phyloP scores from a whole-genome alignment of 345 rosid species.

The Linum lewisii region DNA sequence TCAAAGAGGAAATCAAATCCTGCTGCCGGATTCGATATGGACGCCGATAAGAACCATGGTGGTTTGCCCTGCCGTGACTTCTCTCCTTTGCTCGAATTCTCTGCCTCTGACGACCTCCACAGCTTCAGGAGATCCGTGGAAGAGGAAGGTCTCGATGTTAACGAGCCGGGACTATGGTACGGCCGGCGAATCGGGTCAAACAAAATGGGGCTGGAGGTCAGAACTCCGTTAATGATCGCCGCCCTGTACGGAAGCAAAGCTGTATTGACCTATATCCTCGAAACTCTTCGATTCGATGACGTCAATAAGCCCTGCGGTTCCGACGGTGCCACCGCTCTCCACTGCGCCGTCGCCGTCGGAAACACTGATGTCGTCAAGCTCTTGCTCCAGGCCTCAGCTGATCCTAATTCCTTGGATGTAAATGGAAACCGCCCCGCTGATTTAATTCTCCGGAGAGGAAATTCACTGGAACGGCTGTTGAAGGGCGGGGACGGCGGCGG shows the following conservation, averaged over 20 bases:
- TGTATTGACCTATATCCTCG: slow-evolving; percentile 44
- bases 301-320: slow-evolving; percentile 58
- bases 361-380: slow-evolving; percentile 55
- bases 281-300: slow-evolving; percentile 34
- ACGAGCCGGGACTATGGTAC: slow-evolving; percentile 64
- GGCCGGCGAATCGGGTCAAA: slow-evolving; percentile 52
- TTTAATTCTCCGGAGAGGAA: slow-evolving; percentile 20
- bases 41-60: no score
- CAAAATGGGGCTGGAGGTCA: slow-evolving; percentile 60
- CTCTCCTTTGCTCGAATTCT: slow-evolving; percentile 50
- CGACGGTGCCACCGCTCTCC: slow-evolving; percentile 71
- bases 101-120: slow-evolving; percentile 61
- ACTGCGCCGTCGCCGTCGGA: slow-evolving; percentile 75
- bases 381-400: slow-evolving; percentile 57
- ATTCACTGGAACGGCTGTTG: slow-evolving; percentile 35
- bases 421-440: slow-evolving; percentile 52
- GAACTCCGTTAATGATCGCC: slow-evolving; percentile 87
- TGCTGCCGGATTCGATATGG: no score
- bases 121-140: slow-evolving; percentile 50
- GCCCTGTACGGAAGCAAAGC: slow-evolving; percentile 76
- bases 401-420: slow-evolving; percentile 46
- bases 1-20: no score
- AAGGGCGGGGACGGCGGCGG: no score
- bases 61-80: no score
- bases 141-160: slow-evolving; percentile 42